Percentiles rank a stretch among this genome's conserved stretches.
These are phyloP conservation scores for Russula dissimulans DNA, from an alignment of 768 basidiomycete genomes.

Conservation along the genomic window DNA sequence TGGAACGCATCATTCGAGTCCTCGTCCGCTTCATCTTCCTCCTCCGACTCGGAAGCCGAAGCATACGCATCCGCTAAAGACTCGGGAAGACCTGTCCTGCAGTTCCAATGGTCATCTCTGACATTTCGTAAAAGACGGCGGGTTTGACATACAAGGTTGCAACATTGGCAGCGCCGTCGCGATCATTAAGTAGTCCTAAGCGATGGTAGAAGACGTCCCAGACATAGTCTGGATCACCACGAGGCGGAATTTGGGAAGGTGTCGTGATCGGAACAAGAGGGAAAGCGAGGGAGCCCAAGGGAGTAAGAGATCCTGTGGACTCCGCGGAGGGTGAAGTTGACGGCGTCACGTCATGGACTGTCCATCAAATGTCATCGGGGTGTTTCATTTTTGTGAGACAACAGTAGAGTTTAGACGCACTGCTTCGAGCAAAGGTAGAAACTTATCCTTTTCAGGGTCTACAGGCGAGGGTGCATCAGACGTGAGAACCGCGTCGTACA, in stretches of 20 bases:
- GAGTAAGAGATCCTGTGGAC: conserved; percentile 8
- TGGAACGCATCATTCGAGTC: conserved; percentile 63
- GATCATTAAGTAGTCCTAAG: conserved; percentile 48
- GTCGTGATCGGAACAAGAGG: not conserved
- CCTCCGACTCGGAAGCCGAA: conserved; percentile 54
- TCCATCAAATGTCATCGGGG: not conserved
- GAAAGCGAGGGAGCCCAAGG: conserved; percentile 1
- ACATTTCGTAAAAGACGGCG: not conserved
- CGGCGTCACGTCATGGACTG: conserved; percentile 5
- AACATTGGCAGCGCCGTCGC: conserved; percentile 44
- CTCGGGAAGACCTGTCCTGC: conserved; percentile 56
- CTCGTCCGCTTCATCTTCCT: conserved; percentile 70
- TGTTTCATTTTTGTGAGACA: not conserved
- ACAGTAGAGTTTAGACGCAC: conserved; percentile 27
- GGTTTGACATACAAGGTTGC: conserved; percentile 42
- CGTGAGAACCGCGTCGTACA: conserved; percentile 58
- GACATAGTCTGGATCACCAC: conserved; percentile 54
- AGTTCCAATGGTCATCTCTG: not conserved
- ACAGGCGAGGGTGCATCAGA: conserved; percentile 9
- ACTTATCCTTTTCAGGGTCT: conserved; percentile 66
- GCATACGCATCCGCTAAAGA: conserved; percentile 39
- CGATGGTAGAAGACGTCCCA: conserved; percentile 80
- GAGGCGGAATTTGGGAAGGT: conserved; percentile 1
- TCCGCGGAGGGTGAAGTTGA: not conserved
- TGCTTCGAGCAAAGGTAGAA: conserved; percentile 62